Evolutionary conservation across 768 basidiomycete genomes (phyloP), one percentile per base, ranked within the genome.

Genomic region (Suillus fuscotomentosus): DNA sequence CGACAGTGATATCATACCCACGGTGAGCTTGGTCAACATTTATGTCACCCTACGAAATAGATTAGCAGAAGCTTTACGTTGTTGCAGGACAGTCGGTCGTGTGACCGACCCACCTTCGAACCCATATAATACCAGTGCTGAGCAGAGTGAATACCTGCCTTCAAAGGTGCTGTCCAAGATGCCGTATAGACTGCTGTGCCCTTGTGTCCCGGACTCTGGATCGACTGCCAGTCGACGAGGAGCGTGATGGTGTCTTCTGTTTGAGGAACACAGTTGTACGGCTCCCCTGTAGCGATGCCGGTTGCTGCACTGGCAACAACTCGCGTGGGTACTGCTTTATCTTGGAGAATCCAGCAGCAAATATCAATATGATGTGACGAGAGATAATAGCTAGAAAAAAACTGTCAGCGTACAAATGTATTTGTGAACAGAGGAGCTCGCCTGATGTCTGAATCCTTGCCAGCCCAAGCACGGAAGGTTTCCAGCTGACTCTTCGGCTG

Each of bases 81-180:
- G 50, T 54, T 55, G 53, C 41, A 69, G 36, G 48, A 39, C 50
- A 36, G 27, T 17, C 56, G 17, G 43, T 39, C 11, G 56, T 60
- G 59, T 17, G 27, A 60, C 11, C 24, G 22, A 63, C 76, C 9
- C 61, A 88, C 93, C 83, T 93, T 96, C 80, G 93, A 90, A 57
- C 85, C 95, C 91, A 96, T 93, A 78, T 95, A 96, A 77, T 96
- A 94, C 91, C 92, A 96, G 71, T 93, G 89, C 71, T 97, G 95
- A 47, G 89, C 90, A 9, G 91, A 89, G 75, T 96, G 94, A 10
- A 97, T 84, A n/a, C 94, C 95, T 24, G 91, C 83, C 73, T 92
- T 91, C 65, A 94, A 79, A 20, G 95, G 95, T 1, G 95, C 95
- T 1, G 95, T 95, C 95, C 95, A 97, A 60, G 90, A 92, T 10